phyloP scores from a whole-genome alignment of 2,329 filamentous ascomycete species.

The Stachybotrys elegans region DNA sequence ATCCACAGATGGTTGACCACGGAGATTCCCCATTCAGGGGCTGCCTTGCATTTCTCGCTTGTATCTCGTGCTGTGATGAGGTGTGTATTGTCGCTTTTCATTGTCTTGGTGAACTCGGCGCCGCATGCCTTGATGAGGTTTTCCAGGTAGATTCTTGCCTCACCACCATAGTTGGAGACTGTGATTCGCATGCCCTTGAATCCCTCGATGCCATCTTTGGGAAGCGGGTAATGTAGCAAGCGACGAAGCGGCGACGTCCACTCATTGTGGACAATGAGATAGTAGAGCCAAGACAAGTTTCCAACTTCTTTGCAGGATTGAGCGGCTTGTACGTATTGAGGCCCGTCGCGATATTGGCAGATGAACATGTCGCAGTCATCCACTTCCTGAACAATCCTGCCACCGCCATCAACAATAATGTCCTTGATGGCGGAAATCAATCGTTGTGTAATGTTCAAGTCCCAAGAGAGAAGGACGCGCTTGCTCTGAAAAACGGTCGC shows the following conservation, averaged over 20 bases:
- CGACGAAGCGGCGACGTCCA: conserved; percentile 84
- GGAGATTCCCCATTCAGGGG: conserved; percentile 84
- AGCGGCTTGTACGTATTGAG: conserved; percentile 72
- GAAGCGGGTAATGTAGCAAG: conserved; percentile 85
- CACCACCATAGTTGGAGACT: conserved; percentile 93
- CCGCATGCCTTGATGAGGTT: conserved; percentile 82
- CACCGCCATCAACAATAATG: conserved; percentile 68
- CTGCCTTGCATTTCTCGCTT: conserved; percentile 91
- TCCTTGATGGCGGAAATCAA: conserved; percentile 63
- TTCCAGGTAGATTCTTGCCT: conserved; percentile 88
- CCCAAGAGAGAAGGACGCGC: conserved; percentile 69
- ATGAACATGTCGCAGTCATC: conserved; percentile 76
- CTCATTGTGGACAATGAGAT: conserved; percentile 79
- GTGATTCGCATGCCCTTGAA: conserved; percentile 77
- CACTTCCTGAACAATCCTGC: conserved; percentile 59
- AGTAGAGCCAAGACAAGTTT: conserved; percentile 90
- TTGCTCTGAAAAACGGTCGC: conserved; percentile 73
- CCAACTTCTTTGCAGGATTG: conserved; percentile 78
- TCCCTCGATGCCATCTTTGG: conserved; percentile 69
- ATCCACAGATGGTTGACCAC: conserved; percentile 96
- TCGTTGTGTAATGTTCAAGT: conserved; percentile 65
- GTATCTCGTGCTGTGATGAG: conserved; percentile 84
- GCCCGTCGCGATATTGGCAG: conserved; percentile 79
- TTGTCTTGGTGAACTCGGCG: conserved; percentile 86
- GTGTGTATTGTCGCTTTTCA: conserved; percentile 94